Evolutionary conservation across 1,284 basidiomycete genomes (phyloP).

Genomic region (Trichosporon asahii): DNA sequence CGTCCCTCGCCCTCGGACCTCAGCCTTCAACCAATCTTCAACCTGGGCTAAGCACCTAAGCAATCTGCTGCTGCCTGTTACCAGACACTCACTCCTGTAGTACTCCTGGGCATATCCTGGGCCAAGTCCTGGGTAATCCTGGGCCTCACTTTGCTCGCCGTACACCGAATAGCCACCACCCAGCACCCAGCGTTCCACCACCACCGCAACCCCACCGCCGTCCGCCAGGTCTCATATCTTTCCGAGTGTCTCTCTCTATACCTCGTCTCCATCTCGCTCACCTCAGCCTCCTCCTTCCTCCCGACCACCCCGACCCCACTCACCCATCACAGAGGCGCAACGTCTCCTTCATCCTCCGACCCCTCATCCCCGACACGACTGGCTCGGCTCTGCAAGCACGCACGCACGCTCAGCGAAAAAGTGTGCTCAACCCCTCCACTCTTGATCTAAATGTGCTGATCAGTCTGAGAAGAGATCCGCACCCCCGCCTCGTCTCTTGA

Average conservation of each 20-base stretch:
- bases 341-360: background rate
- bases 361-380: background rate
- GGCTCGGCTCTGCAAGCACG: background rate
- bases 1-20: background rate
- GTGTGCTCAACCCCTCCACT: slow-evolving; percentile 9
- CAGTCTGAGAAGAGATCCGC: background rate
- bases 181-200: background rate
- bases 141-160: background rate
- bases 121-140: background rate
- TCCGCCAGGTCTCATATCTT: background rate
- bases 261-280: background rate
- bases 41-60: background rate
- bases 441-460: slow-evolving; percentile 3
- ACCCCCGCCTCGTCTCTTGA: background rate
- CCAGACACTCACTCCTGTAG: background rate
- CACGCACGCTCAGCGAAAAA: slow-evolving; percentile 5
- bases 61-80: no score
- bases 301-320: background rate
- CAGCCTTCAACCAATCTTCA: background rate
- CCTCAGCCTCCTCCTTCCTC: background rate
- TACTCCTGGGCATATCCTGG: no score
- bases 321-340: background rate
- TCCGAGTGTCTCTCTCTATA: background rate
- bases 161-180: background rate
- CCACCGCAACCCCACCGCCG: background rate